Evolutionary conservation across 2,329 filamentous ascomycete species (phyloP), one percentile per base, ranked within the genome.

Genomic region (Phaeosphaeria sp.): DNA sequence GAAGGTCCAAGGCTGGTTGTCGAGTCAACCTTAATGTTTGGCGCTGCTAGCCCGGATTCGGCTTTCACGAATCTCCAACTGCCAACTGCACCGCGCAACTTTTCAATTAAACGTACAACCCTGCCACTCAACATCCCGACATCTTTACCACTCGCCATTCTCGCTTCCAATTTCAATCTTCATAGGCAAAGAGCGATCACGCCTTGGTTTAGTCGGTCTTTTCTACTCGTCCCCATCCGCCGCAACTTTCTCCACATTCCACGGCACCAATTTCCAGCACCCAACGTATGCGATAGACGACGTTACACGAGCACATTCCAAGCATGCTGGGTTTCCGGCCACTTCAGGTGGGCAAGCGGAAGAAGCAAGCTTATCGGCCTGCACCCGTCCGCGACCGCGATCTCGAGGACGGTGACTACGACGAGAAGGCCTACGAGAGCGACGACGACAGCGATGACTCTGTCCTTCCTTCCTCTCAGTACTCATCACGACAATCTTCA

Each of bases 401-500:
- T 55, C 56, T 72, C 40, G 74, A 75, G 49, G 67, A 74, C 45
- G 67, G 60, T 56, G 67, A 72, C 46, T 72, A 74, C 61, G 64
- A 74, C 46, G 80, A 81, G 61, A 81, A 81, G 59, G 71, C 67
- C 51, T 74, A 72, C 48, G 64, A 66, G n/a, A 73, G 74, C 66
- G 72, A 74, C 56, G 69, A 71, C 51, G 71, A 68, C 30, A 71
- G 72, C 65, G 73, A 74, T 51, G 65, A 69, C 51, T 76, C 75
- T 40, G 77, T 73, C 15, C 52, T 69, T 39, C 79, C 84, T 49
- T 72, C 81, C 52, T 79, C 81, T 67, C 76, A 82, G 57, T 74
- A 71, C 55, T 83, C 83, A 61, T 91, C 89, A 6, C 84, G 87
- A 55, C 80, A 82, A 13, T 79, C 64, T 0, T 72, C 69, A 7